Percentiles rank a stretch among this genome's conserved stretches.
phyloP scores from a whole-genome alignment of 176 grass and related monocot genomes.

The Tuctoria greenei region DNA sequence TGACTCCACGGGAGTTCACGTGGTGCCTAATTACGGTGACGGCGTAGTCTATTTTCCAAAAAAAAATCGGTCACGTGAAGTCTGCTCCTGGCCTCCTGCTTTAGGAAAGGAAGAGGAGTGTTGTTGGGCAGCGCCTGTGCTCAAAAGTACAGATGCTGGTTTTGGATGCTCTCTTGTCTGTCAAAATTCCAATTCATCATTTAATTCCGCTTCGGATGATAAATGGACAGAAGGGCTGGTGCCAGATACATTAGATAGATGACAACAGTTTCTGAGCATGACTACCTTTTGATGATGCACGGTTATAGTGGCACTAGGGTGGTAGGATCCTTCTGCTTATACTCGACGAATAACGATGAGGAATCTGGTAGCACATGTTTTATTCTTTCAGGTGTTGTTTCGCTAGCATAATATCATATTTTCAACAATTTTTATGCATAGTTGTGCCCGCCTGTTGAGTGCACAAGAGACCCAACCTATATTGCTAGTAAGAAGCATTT shows the following conservation, averaged over 20 bases:
- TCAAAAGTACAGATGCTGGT: background rate
- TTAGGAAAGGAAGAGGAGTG: background rate
- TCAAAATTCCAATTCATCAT: background rate
- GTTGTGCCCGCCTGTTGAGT: slow-evolving; percentile 7
- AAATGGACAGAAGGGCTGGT: background rate
- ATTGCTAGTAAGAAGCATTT: background rate
- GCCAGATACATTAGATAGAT: background rate
- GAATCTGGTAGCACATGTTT: background rate
- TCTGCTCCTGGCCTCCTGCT: background rate
- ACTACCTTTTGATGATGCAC: background rate
- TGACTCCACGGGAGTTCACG: background rate
- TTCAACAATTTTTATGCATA: slow-evolving; percentile 5
- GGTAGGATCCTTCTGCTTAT: slow-evolving; percentile 5
- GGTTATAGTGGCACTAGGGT: background rate
- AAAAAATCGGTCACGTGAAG: background rate
- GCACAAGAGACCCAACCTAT: slow-evolving; percentile 4
- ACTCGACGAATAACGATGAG: background rate
- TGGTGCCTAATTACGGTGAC: background rate
- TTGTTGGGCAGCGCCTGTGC: background rate
- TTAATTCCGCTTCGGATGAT: slow-evolving; percentile 6
- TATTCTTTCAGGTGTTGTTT: background rate
- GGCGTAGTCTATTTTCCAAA: background rate
- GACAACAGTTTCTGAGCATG: background rate
- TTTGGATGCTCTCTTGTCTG: slow-evolving; percentile 22
- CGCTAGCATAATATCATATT: background rate